phyloP scores from a whole-genome alignment of 1,284 basidiomycete species.

The Lentinus polychrous region DNA sequence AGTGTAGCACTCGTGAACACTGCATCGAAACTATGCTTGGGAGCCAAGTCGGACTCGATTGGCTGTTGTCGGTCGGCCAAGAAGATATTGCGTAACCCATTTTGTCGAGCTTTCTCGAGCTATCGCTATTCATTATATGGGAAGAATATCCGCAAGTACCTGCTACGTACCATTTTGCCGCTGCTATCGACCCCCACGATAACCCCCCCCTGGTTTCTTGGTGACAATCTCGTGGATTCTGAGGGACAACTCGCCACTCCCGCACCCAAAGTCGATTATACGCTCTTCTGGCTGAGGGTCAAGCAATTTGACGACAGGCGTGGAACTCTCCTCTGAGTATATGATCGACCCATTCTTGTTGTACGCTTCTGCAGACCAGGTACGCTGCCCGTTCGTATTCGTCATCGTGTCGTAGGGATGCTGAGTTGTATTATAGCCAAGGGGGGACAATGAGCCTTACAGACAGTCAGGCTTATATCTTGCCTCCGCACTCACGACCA shows the following conservation, averaged over 20 bases:
- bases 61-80: constrained; percentile 45
- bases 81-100: constrained; percentile 40
- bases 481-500: too few species aligned
- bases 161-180: constrained; percentile 57
- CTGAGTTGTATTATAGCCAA: too few species aligned
- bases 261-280: constrained; percentile 79
- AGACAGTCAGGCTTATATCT: too few species aligned
- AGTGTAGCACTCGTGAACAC: constrained; percentile 76
- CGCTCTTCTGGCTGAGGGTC: constrained; percentile 55
- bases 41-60: constrained; percentile 12
- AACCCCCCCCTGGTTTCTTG: constrained; percentile 35
- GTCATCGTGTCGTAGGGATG: too few species aligned
- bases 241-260: constrained; percentile 70
- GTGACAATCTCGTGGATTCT: constrained; percentile 46
- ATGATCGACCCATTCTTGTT: constrained; percentile 61
- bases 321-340: constrained; percentile 61
- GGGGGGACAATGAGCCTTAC: too few species aligned
- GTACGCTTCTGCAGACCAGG: constrained; percentile 50
- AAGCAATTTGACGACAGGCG: constrained; percentile 58
- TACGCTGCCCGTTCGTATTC: too few species aligned
- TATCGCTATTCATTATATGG: constrained; percentile 20
- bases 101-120: constrained; percentile 50
- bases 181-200: constrained; percentile 69
- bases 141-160: neutral
- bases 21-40: constrained; percentile 39